Evolutionary conservation across 805 yeast species (phyloP).

Genomic region (Wickerhamiella australiensis): DNA sequence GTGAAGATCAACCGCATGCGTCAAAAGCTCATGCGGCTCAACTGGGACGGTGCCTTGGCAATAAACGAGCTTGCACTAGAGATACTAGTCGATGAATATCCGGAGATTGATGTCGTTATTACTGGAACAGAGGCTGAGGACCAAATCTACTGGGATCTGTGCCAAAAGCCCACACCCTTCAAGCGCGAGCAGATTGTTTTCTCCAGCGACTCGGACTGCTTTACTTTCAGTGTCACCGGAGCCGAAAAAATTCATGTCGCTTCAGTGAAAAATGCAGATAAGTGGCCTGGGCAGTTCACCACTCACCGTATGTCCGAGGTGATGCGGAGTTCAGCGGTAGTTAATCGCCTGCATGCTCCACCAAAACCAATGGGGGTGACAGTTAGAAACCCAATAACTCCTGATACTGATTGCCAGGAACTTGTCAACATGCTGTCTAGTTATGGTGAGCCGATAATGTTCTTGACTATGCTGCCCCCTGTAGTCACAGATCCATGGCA

Average conservation of each 20-base stretch:
- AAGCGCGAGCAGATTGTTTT: conserved; percentile 1
- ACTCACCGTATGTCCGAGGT: neutral
- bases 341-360: neutral
- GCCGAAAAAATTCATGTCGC: conserved; percentile 1
- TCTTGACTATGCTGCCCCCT: conserved; percentile 4
- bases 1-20: neutral
- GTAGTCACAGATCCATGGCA: neutral
- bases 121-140: conserved; percentile 11
- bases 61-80: conserved; percentile 3
- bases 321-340: neutral
- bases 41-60: neutral
- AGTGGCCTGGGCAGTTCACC: neutral
- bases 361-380: neutral
- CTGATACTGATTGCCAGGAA: conserved; percentile 1
- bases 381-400: neutral
- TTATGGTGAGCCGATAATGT: neutral
- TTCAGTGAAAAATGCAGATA: neutral
- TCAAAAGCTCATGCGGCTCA: neutral
- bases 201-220: conserved; percentile 10
- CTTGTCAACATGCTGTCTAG: neutral
- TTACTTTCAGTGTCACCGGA: conserved; percentile 1
- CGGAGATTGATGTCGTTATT: neutral
- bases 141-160: conserved; percentile 5
- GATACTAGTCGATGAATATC: neutral
- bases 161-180: neutral